Conservation (phyloP, 495 filamentous ascomycete genomes). For the Penicillium cataractarum region DNA sequence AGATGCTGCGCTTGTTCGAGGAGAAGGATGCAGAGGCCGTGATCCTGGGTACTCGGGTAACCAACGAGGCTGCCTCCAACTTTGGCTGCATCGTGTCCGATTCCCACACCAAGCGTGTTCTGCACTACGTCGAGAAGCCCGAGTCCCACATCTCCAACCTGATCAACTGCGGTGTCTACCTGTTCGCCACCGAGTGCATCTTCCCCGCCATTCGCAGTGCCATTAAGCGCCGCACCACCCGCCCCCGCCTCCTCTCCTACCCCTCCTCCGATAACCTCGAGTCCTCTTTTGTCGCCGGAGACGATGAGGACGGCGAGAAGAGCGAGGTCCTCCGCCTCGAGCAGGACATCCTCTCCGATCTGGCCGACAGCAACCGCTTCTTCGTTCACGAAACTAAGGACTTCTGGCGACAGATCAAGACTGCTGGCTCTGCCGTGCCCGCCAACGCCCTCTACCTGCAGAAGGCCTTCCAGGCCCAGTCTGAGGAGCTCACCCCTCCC, state of each 20-base stretch:
- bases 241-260: conserved; percentile 89
- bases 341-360: conserved; percentile 95
- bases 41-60: conserved; percentile 90
- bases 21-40: conserved; percentile 97
- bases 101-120: conserved; percentile 89
- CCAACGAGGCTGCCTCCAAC: conserved; percentile 89
- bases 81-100: conserved; percentile 99
- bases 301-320: conserved; percentile 74
- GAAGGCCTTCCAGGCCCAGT: conserved; percentile 86
- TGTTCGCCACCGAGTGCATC: conserved; percentile 92
- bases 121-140: conserved; percentile 99
- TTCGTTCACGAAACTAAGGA: conserved; percentile 98
- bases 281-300: conserved; percentile 70
- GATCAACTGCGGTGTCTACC: conserved; percentile 99
- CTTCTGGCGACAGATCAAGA: conserved; percentile 99
- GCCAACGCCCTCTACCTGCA: conserved; percentile 97
- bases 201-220: conserved; percentile 94
- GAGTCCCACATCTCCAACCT: conserved; percentile 98
- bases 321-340: conserved; percentile 93
- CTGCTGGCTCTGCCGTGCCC: conserved; percentile 94
- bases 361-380: conserved; percentile 97
- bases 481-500: conserved; percentile 78
- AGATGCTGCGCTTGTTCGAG: conserved; percentile 93
- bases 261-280: conserved; percentile 94
- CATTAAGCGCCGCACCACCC: conserved; percentile 93